Percentiles rank a stretch among this genome's conserved stretches.
phyloP scores from a whole-genome alignment of 1,139 yeast species.

The Pichia sp. region DNA sequence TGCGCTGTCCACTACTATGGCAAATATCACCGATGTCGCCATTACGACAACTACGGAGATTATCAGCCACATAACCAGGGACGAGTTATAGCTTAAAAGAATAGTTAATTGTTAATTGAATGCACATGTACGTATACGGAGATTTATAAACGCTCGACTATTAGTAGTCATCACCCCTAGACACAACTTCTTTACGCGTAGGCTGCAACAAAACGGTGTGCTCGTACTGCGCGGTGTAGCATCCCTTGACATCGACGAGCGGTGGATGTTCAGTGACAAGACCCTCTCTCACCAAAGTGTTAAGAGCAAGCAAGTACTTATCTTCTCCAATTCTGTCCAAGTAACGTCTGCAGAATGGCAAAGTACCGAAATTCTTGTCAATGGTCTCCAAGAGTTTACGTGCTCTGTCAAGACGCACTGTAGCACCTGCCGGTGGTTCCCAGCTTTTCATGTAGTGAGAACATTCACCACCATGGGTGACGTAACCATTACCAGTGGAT shows the following conservation, averaged over 20 bases:
- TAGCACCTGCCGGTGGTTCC: constrained; percentile 39
- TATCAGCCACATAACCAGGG: too few species aligned
- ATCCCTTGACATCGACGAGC: constrained; percentile 73
- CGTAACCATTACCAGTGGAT: constrained; percentile 91
- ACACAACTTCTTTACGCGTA: constrained; percentile 86
- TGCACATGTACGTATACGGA: not conserved
- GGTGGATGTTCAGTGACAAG: constrained; percentile 96
- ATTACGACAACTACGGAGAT: too few species aligned
- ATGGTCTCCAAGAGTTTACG: constrained; percentile 60
- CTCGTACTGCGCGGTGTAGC: constrained; percentile 94
- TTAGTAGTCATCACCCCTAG: constrained; percentile 89
- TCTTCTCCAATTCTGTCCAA: constrained; percentile 90
- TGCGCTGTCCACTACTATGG: not conserved
- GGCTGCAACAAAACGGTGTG: constrained; percentile 91
- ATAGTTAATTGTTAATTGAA: not conserved
- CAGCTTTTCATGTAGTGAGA: constrained; percentile 78
- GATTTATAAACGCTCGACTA: too few species aligned
- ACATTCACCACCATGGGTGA: constrained; percentile 80
- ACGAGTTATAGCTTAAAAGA: too few species aligned
- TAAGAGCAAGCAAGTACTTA: constrained; percentile 83
- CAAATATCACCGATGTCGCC: too few species aligned
- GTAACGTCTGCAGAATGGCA: constrained; percentile 96
- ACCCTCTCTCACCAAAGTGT: constrained; percentile 78
- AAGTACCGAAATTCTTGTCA: constrained; percentile 78
- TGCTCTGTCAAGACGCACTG: constrained; percentile 59